Base-by-base conservation (phyloP, 2,329 filamentous ascomycete genomes). In the Hypomyces perniciosus region DNA sequence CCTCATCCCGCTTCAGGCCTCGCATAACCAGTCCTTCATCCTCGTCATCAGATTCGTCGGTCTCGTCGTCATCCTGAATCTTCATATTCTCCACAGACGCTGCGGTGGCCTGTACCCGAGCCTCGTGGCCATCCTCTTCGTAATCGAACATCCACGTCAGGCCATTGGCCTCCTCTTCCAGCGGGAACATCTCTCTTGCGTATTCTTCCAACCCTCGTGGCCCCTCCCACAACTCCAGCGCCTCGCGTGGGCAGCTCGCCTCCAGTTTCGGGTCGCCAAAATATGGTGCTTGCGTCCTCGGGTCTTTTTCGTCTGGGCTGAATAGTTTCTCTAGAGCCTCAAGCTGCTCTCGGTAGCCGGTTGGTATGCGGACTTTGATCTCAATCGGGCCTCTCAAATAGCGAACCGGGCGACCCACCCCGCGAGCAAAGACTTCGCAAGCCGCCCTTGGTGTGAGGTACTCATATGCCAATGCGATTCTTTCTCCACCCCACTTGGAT, bases 161-260 rank as follows among this genome's bases (percentile, higher is more conserved):
- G 5, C 92, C 92, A 65, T 97, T 97, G 31, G 90, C 90, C 60
- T 91, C 86, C 71, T 99, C 93, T 68, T 99, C 93, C 9, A 96
- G 79, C 0, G 90, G 89, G 62, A 97, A 97, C 29, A 95, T 90
- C 66, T 97, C 93, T 44, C 88, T 79, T 1, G 92, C 92, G 66
- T 97, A 99, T 69, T 97, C 93, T 65, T 96, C 90, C 59, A 97
- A 79, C 30, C 89, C 88, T 49, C 93, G 79, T 58, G 90, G 90
- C 4, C 90, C 93, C 65, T 95, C 89, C 93, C 93, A 97, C 27
- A 99, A 73, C 59, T 86, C 79, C 55, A 92, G 74, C 1, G 91
- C 88, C 58, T 90, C 83, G 7, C 79, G 77, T 0, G 90, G 90
- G 57, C 87, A 87, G 57, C 78, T 81, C 2, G 68, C 68, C 57